Conservation (phyloP, 768 basidiomycete genomes). For the Phanerodontia chrysosporium region DNA sequence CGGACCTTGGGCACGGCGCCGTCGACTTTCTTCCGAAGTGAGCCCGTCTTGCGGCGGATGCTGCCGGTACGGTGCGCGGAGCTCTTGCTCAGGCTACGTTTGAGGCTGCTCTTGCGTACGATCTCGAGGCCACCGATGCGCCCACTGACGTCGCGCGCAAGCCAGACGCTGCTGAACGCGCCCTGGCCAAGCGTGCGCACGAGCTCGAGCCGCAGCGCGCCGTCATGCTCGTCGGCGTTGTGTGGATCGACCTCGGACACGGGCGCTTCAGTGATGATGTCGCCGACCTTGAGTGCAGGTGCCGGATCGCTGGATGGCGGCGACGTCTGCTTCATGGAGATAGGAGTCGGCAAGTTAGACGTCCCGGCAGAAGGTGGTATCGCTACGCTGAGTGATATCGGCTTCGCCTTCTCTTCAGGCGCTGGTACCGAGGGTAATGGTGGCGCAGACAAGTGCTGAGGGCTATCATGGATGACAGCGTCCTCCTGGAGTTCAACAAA, state of each 20-base stretch:
- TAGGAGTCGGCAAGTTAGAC: constrained; percentile 12
- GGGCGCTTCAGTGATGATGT: background rate
- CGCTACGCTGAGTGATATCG: constrained; percentile 1
- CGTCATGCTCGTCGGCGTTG: constrained; percentile 9
- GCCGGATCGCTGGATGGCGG: constrained; percentile 11
- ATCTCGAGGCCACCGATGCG: constrained; percentile 24
- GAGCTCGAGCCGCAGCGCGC: constrained; percentile 38
- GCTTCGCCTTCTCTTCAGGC: background rate
- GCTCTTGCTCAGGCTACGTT: constrained; percentile 20
- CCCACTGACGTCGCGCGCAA: constrained; percentile 39
- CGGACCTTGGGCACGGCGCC: constrained; percentile 7
- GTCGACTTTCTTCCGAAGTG: constrained; percentile 13
- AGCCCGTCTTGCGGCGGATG: constrained; percentile 13
- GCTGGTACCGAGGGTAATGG: background rate
- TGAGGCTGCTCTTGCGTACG: constrained; percentile 20
- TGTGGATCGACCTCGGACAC: background rate
- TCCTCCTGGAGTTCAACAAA: constrained; percentile 10
- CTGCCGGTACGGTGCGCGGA: constrained; percentile 11
- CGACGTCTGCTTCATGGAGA: constrained; percentile 1
- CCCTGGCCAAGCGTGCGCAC: constrained; percentile 60
- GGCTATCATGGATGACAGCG: background rate
- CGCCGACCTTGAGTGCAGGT: constrained; percentile 7
- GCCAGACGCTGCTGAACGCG: constrained; percentile 74
- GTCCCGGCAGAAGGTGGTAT: constrained; percentile 2
- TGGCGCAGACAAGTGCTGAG: background rate